Conservation (phyloP, 257 asterid species). For the Echium plantagineum region DNA sequence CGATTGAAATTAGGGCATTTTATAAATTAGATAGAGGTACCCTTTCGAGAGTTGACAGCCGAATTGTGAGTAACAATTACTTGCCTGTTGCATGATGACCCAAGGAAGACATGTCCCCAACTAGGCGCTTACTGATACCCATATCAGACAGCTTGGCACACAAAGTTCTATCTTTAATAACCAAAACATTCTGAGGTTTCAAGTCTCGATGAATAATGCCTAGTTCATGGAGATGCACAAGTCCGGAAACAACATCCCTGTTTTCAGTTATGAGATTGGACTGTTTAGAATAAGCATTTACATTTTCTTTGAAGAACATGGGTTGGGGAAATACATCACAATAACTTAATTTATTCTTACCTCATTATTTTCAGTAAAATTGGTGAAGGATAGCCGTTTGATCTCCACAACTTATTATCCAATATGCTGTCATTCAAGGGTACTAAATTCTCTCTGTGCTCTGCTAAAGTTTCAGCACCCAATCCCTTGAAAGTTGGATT, state of each 20-base stretch:
- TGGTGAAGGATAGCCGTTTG: slow-evolving; percentile 64
- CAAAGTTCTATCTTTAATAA: slow-evolving; percentile 43
- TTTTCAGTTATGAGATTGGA: slow-evolving; percentile 12
- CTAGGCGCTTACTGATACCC: slow-evolving; percentile 93
- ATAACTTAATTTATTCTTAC: slow-evolving; percentile 23
- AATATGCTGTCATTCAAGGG: slow-evolving; percentile 29
- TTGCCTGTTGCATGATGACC: slow-evolving; percentile 80
- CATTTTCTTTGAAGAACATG: background rate
- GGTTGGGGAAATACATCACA: slow-evolving; percentile 1
- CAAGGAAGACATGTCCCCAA: slow-evolving; percentile 72
- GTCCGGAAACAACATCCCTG: slow-evolving; percentile 85
- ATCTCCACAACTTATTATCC: slow-evolving; percentile 42
- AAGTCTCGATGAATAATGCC: slow-evolving; percentile 92
- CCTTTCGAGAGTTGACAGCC: background rate
- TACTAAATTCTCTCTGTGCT: slow-evolving; percentile 25
- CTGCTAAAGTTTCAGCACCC: slow-evolving; percentile 29
- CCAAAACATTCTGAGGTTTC: slow-evolving; percentile 86
- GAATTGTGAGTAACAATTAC: slow-evolving; percentile 3
- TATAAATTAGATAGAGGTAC: background rate
- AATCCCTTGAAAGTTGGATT: slow-evolving; percentile 17
- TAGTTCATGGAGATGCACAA: slow-evolving; percentile 78
- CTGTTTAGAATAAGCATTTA: slow-evolving; percentile 7
- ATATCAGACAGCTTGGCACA: slow-evolving; percentile 89
- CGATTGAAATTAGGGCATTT: background rate
- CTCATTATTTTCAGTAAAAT: slow-evolving; percentile 69